Evolutionary conservation across 106 monocot genomes (phyloP), one percentile per base, ranked within the genome.

Genomic region (Dioscorea alata): DNA sequence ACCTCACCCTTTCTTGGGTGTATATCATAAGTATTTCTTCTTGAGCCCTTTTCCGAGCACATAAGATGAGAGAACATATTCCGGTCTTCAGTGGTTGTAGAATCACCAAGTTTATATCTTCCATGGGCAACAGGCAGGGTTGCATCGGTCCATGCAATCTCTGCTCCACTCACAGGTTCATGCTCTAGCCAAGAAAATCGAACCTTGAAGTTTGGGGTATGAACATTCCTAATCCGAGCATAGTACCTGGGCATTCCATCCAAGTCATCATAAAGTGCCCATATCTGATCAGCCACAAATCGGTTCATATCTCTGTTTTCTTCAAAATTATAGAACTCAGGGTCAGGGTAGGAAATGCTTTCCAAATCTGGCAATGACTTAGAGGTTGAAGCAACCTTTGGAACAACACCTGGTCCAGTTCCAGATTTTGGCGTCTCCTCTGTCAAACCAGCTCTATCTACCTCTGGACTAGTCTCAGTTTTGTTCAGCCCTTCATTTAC

Each of bases 251-350:
- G 85, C 85, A 85, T 85, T 6, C 77, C 80, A 67, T 85, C 85
- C 18, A 67, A 49, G 62, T 69, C 57, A 74, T 85, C 85, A 85
- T 85, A 85, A 6, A 81, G 33, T 34, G 92, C 82, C 92, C 92
- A 93, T 32, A 93, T 83, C 76, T 93, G 92, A 72, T 79, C 68
- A 22, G 50, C 80, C 12, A 56, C 62, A 76, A 93, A 93, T 61
- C 64, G 34, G 56, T 21, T 76, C 17, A 52, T 61, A 73, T 66
- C 67, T 50, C 81, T 79, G 35, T 65, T 33, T 49, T 65, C 69
- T 6, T 81, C 75, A 63, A 93, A 93, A 63, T 93, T 81, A 66
- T 56, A 76, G 76, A 92, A 92, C 76, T 93, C 88, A 59, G 88
- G 75, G 75, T 85, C 88, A 70, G 82, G 80, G 50, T 80, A 91